These are phyloP conservation scores for Phaeoacremonium minimum DNA, from an alignment of 2,329 filamentous ascomycete species.

Conservation along the genomic window DNA sequence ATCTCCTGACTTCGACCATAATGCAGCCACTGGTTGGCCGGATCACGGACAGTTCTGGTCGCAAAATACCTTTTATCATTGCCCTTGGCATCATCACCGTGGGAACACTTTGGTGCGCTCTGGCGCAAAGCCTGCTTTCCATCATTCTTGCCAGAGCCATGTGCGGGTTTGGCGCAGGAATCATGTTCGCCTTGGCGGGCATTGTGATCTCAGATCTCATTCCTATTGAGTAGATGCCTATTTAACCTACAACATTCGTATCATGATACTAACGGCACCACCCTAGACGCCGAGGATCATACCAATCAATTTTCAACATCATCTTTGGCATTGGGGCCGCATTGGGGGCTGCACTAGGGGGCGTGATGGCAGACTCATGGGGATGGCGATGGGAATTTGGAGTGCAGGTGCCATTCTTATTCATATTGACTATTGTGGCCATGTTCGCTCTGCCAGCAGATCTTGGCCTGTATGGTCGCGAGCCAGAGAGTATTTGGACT, in stretches of 20 bases:
- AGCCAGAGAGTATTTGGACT: constrained; percentile 37
- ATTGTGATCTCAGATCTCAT: constrained; percentile 73
- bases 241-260: constrained; percentile 1
- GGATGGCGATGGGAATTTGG: constrained; percentile 74
- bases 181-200: constrained; percentile 62
- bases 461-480: constrained; percentile 42
- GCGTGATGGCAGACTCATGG: constrained; percentile 63
- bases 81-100: constrained; percentile 58
- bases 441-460: constrained; percentile 43
- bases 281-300: constrained; percentile 55
- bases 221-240: constrained; percentile 57
- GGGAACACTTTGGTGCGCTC: constrained; percentile 65
- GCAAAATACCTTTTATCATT: constrained; percentile 62
- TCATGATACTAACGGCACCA: neutral
- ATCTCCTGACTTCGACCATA: constrained; percentile 70
- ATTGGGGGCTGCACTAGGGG: constrained; percentile 65
- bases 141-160: constrained; percentile 68
- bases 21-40: constrained; percentile 73
- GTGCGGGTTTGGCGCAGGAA: constrained; percentile 70
- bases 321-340: constrained; percentile 55
- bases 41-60: constrained; percentile 68
- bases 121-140: constrained; percentile 62
- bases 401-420: constrained; percentile 50
- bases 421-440: constrained; percentile 41
- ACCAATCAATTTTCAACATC: constrained; percentile 68